Base-by-base conservation (phyloP, 2,329 filamentous ascomycete genomes). In the Ophiostoma ulmi region DNA sequence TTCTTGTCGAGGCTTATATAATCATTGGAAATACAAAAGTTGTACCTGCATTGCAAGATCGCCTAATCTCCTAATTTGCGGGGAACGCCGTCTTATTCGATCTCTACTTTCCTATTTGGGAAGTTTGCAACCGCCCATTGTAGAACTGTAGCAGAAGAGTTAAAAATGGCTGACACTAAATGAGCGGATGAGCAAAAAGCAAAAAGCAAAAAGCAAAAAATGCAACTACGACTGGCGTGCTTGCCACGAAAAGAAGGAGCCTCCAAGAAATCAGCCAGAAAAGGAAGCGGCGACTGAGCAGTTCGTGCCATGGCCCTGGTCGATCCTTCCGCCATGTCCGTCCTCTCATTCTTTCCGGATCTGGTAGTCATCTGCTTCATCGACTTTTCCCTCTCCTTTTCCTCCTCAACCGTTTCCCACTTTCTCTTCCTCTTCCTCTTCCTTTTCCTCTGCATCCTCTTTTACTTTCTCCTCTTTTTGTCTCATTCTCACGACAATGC, bases 61-160 rank as follows among this genome's bases (percentile, higher is more conserved):
- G 39, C 39, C 31, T 3, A 31, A 31, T 31, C 31, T 31, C 3
- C 22, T 58, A 8, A 14, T 31, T 22, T 55, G 65, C 65, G 38
- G 38, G 38, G 38, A 44, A 39, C 13, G 14, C 26, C 17, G 52
- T 58, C 52, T 58, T 58, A 58, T 39, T 61, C 31, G 13, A 14
- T 61, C 63, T 66, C 36, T 66, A 61, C 61, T 63, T 71, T 61
- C 70, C 70, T 71, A 71, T 48, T 71, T 22, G 63, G 70, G 70
- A 71, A 64, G 55, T 63, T 69, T 58, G 41, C 26, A 71, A 67
- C 38, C 52, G 10, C 48, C 31, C 31, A 31, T 31, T 31, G 31
- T 31, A 31, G 31, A 44, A 44, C 39, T 44, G 44, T 52, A 55
- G 20, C 48, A n/a, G 48, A n/a, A 55, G 14, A 1, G 2, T 48